Evolutionary conservation across 768 basidiomycete species (phyloP).

Genomic region (Asterophora lycoperdoides): DNA sequence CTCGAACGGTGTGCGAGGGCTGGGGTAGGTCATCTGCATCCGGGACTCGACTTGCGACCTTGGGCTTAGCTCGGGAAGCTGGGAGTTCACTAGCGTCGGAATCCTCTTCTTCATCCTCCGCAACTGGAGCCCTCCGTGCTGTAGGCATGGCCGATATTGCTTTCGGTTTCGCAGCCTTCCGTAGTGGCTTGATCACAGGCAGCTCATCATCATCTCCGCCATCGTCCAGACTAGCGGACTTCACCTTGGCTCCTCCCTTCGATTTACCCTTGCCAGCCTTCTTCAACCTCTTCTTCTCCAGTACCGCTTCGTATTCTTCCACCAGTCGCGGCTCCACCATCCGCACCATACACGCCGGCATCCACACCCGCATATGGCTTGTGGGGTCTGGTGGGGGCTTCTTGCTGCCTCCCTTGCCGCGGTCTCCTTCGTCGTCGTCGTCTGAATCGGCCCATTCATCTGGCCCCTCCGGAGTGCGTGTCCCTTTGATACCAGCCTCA

Average conservation of each 20-base stretch:
- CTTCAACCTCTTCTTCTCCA: slow-evolving; percentile 46
- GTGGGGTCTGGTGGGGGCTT: slow-evolving; percentile 45
- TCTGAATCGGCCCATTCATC: slow-evolving; percentile 51
- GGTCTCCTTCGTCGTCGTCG: slow-evolving; percentile 39
- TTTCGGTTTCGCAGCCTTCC: background rate
- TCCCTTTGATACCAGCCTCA: slow-evolving; percentile 62
- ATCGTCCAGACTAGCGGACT: slow-evolving; percentile 6
- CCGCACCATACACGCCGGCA: slow-evolving; percentile 75
- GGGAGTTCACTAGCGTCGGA: background rate
- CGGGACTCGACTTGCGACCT: background rate
- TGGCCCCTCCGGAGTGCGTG: slow-evolving; percentile 43
- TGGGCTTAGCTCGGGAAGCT: background rate
- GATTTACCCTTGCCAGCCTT: slow-evolving; percentile 39
- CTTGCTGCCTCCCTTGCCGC: slow-evolving; percentile 24
- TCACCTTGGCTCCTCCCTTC: slow-evolving; percentile 14
- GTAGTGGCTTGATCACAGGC: slow-evolving; percentile 6
- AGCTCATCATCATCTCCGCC: slow-evolving; percentile 7
- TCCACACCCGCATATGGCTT: slow-evolving; percentile 68
- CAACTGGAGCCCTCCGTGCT: too few species aligned
- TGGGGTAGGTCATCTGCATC: background rate
- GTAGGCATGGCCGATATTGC: background rate
- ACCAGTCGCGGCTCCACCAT: slow-evolving; percentile 65
- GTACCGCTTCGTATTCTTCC: slow-evolving; percentile 49
- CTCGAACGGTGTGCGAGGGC: slow-evolving; percentile 12
- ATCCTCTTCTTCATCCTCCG: too few species aligned